Evolutionary conservation across 1,139 yeast species (phyloP).

Genomic region (Sugiyamaella novakii): DNA sequence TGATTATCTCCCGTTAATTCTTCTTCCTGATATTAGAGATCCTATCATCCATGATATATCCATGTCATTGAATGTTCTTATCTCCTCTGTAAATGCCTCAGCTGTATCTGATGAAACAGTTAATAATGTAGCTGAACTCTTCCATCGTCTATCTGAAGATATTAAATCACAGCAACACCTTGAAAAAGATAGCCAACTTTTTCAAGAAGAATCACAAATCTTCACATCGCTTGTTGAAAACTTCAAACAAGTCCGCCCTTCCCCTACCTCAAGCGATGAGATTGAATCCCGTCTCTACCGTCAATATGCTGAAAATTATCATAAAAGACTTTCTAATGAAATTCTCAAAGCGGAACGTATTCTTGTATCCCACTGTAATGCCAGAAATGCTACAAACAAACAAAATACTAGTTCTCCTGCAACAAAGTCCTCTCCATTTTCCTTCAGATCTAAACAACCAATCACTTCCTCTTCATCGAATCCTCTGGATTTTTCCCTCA

Average conservation of each 20-base stretch:
- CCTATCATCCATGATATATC: slow-evolving; percentile 32
- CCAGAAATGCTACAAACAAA: slow-evolving; percentile 13
- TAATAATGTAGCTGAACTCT: slow-evolving; percentile 27
- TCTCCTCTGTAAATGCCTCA: slow-evolving; percentile 35
- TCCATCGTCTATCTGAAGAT: slow-evolving; percentile 29
- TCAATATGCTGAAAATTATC: slow-evolving; percentile 23
- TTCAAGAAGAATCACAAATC: slow-evolving; percentile 30
- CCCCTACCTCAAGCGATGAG: slow-evolving; percentile 2
- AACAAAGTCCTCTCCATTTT: background rate
- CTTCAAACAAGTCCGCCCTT: slow-evolving; percentile 24
- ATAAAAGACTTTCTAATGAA: slow-evolving; percentile 25
- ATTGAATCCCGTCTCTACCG: slow-evolving; percentile 6
- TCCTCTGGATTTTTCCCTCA: background rate
- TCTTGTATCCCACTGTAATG: slow-evolving; percentile 31
- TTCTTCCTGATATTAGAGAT: slow-evolving; percentile 36
- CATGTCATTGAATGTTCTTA: slow-evolving; percentile 37
- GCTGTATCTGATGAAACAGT: slow-evolving; percentile 35
- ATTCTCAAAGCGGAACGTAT: slow-evolving; percentile 31
- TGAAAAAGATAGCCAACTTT: slow-evolving; percentile 27
- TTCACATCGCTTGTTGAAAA: slow-evolving; percentile 26
- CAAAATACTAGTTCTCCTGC: background rate
- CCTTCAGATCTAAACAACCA: background rate
- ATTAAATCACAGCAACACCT: slow-evolving; percentile 23
- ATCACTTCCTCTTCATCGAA: background rate
- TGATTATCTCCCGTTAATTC: slow-evolving; percentile 37